Base-by-base conservation (phyloP, 208 protist species). In the Wallacemonas collosoma region DNA sequence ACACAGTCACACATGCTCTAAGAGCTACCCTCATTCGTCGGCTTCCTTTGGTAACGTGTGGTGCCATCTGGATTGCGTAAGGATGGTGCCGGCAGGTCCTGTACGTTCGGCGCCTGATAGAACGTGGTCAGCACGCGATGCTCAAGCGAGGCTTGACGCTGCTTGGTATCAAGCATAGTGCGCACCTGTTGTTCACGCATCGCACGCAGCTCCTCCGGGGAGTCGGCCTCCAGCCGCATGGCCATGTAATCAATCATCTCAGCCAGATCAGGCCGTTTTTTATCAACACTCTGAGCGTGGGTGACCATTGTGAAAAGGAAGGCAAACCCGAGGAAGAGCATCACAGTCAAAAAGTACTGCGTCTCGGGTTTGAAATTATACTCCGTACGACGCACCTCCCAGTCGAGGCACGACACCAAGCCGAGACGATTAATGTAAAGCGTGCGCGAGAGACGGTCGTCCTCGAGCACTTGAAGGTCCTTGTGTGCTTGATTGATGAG, bases 371-470 rank as follows among this genome's bases (percentile, higher is more conserved):
- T 77, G 61, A 94, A 93, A 75, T 96, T 91, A 75, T 93, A 96
- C 82, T 96, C 89, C 1, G 89, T 96, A 43, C 91, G 87, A 8
- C 89, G 87, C 44, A 94, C 87, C 61, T 96, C 89, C 89, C 89
- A 96, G 71, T 96, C 91, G n/a, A 96, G 81, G 53, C 91, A 96
- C 1, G 88, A 93, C 9, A 96, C 91, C n/a, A 94, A 75, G 3
- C 91, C 91, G 2, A 96, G 77, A n/a, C 88, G 82, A 67, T 96
- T 96, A 54, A 96, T 96, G 80, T 90, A 96, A 47, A 96, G 66
- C 6, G 91, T 96, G 15, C 91, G 85, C 2, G 91, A 96, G 8
- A 96, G 80, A 3, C 91, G 80, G 2, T 93, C 91, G 71, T 96
- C 91, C 72, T 96, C 88, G 47, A 96, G 63, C 57, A 96, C 86